Evolutionary conservation across 345 rosid genomes (phyloP), one percentile per base, ranked within the genome.

Genomic region (Raphanus raphanistrum): DNA sequence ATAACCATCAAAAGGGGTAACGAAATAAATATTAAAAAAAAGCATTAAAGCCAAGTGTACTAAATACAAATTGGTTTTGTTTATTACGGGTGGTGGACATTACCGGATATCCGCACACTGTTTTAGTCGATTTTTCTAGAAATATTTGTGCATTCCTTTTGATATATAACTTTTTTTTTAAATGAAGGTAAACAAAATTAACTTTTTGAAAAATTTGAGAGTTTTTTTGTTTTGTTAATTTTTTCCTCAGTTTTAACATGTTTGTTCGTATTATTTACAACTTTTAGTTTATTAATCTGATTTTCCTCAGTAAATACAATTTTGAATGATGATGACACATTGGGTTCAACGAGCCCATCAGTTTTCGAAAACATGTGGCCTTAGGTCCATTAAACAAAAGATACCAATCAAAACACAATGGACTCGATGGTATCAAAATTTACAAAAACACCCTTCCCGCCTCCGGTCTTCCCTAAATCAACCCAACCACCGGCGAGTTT

Each of bases 401-500:
- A 5, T 21, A 32, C 7, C 8, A 32, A 6, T 6, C 36, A 21
- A 32, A 32, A 32, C 5, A 6, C 36, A 32, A 32, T 32, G 35
- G 35, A 32, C 35, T 32, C 35, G 6, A 32, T 6, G 35, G 6
- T 6, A 6, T 32, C 35, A 6, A 32, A 32, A 32, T 21, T 32
- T 6, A 32, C 36, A 32, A 32, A 21, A 66, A 1, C 36, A 72
- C 81, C 77, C 70, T 66, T 66, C 8, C 7, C 6, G 8, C 7
- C 41, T 58, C 35, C 28, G 32, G 32, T 60, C 70, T 35, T 28
- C 28, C 28, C 84, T 88, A 88, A 74, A 86, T 83, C 75, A 87
- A 83, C 26, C 90, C 90, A 21, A 74, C 55, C 25, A 87, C 88
- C 0, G 91, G 89, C 50, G 94, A 90, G 82, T 76, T 84, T 73